Percentiles rank a stretch among this genome's conserved stretches.
Evolutionary conservation across 169 alveolate species (phyloP).

Genomic region (Plasmodium berghei): DNA sequence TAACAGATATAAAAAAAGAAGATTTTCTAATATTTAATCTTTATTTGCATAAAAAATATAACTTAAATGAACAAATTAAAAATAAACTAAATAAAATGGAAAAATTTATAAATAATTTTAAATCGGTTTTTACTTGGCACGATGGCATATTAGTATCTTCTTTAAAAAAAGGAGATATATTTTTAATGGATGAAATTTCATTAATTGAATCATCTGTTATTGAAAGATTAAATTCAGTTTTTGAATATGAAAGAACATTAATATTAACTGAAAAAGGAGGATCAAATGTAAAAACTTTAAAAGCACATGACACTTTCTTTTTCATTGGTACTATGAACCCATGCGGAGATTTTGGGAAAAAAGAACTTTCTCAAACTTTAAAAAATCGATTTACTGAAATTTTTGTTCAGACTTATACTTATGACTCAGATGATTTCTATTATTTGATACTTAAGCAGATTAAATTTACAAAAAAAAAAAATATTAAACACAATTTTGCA

Average conservation of each 20-base stretch:
- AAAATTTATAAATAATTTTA: slow-evolving; percentile 50
- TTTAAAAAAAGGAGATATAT: slow-evolving; percentile 95
- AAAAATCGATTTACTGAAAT: slow-evolving; percentile 98
- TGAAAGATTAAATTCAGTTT: slow-evolving; percentile 98
- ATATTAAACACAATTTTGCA: slow-evolving; percentile 15
- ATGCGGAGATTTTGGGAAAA: slow-evolving; percentile 99
- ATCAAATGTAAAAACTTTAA: slow-evolving; percentile 82
- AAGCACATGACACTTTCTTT: slow-evolving; percentile 93
- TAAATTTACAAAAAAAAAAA: slow-evolving; percentile 25
- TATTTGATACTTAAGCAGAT: slow-evolving; percentile 50
- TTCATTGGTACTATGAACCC: slow-evolving; percentile 99
- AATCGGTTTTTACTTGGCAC: slow-evolving; percentile 96
- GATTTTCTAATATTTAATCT: slow-evolving; percentile 27
- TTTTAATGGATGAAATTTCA: slow-evolving; percentile 98
- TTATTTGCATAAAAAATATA: slow-evolving; percentile 53
- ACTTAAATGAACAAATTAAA: slow-evolving; percentile 21
- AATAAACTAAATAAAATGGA: slow-evolving; percentile 20
- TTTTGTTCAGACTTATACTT: slow-evolving; percentile 88
- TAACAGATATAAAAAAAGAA: slow-evolving; percentile 61
- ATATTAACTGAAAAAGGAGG: slow-evolving; percentile 88
- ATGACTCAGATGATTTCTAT: slow-evolving; percentile 67
- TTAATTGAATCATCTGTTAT: slow-evolving; percentile 98
- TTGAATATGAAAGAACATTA: slow-evolving; percentile 93
- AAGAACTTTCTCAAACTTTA: slow-evolving; percentile 99
- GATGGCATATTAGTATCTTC: slow-evolving; percentile 99